These are phyloP conservation scores for Aurantiochytrium sp. DNA, from an alignment of 108 stramenopile species.

Conservation along the genomic window DNA sequence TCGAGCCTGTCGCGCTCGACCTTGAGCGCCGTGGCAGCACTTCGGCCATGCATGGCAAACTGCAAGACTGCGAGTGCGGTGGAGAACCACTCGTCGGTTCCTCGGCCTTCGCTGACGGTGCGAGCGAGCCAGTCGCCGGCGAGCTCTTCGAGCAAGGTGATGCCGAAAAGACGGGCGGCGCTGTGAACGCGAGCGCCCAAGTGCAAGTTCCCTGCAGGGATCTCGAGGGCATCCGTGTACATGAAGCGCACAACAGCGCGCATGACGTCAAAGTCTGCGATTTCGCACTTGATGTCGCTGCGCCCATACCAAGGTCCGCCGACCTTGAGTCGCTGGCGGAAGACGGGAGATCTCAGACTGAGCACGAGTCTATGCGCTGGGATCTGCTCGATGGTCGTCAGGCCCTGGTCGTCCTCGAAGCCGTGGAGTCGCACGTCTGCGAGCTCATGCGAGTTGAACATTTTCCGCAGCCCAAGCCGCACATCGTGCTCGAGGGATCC, in stretches of 20 bases:
- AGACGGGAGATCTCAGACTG: not conserved
- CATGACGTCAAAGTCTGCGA: not conserved
- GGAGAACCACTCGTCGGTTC: not conserved
- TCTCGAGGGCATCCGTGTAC: conserved; percentile 11
- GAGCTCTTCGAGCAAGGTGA: not conserved
- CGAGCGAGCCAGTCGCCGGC: not conserved
- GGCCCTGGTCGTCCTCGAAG: not conserved
- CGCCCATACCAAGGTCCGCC: not conserved
- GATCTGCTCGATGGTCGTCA: not conserved
- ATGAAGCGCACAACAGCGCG: not conserved
- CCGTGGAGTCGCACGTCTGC: not conserved
- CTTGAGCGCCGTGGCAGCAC: not conserved
- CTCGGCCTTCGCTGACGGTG: not conserved
- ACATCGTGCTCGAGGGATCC: not conserved
- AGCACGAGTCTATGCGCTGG: not conserved
- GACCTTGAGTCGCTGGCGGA: not conserved
- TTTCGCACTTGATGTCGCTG: not conserved
- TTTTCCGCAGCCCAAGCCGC: not conserved
- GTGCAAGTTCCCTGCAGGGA: not conserved
- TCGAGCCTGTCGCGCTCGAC: not conserved
- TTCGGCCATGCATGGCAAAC: not conserved
- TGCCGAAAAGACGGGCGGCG: not conserved
- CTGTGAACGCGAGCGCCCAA: not conserved
- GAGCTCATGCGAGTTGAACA: not conserved
- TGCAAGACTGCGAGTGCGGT: not conserved